Base-by-base conservation (phyloP, 306 rosid species). In the Gillenia trifoliata region DNA sequence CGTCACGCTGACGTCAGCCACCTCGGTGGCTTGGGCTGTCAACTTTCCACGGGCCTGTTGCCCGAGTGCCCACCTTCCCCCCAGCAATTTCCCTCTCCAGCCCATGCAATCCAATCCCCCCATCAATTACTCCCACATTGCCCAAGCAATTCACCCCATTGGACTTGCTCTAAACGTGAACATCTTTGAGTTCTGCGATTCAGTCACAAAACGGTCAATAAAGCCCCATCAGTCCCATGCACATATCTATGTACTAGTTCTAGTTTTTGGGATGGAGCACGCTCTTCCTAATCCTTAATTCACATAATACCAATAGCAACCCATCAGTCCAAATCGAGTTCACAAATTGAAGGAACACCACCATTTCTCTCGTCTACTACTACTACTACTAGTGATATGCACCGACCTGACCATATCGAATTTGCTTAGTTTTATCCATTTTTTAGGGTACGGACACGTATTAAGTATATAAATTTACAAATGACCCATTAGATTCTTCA, bases 141-240 rank as follows among this genome's bases (percentile, higher is more conserved):
- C n/a, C n/a, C n/a, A n/a, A n/a, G n/a, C n/a, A n/a, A n/a, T n/a
- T n/a, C n/a, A n/a, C n/a, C n/a, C n/a, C n/a, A n/a, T n/a, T n/a
- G n/a, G n/a, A n/a, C n/a, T n/a, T n/a, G n/a, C n/a, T n/a, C n/a
- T n/a, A 70, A 59, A 84, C 75, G 81, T 74, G 74, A 70, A 74
- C 19, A 74, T 62, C 34, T 74, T 71, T 65, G 67, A 74, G 74
- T 82, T 78, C 83, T 68, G 29, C 41, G 80, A 70, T 71, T 30
- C 41, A 75, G 77, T 82, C 79, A 45, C 84, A 66, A 73, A 65
- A 79, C 63, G 78, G 75, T 72, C 73, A 67, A 77, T 25, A 66
- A 56, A 67, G 66, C 38, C 89, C 90, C 90, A 82, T 77, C 36
- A 60, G 66, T 23, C 31, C 23, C 33, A 34, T 13, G 29, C 43